These are phyloP conservation scores for Dothidotthia symphoricarpi DNA, from an alignment of 2,329 filamentous ascomycete genomes.

Conservation along the genomic window DNA sequence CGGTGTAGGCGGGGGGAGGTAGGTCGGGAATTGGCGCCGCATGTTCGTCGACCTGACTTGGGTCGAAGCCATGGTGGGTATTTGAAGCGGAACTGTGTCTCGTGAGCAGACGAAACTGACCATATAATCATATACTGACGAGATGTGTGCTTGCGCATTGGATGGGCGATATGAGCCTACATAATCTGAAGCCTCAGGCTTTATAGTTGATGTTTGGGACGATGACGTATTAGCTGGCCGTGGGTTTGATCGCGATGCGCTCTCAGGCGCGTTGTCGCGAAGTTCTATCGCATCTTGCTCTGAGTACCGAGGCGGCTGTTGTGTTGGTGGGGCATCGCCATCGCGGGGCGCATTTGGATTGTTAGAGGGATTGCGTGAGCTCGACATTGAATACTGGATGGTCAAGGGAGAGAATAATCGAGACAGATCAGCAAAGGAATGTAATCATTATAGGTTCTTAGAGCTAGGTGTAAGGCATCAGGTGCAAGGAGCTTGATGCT, in stretches of 20 bases:
- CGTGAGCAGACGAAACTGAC: constrained; percentile 8
- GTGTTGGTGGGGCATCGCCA: constrained; percentile 16
- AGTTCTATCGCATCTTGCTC: constrained; percentile 12
- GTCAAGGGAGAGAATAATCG: constrained; percentile 4
- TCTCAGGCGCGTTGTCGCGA: constrained; percentile 8
- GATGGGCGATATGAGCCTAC: constrained; percentile 28
- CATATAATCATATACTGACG: constrained; percentile 7
- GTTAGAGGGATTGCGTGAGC: constrained; percentile 18
- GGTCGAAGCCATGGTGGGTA: constrained; percentile 15
- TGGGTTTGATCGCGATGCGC: constrained; percentile 5
- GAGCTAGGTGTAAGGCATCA: not conserved
- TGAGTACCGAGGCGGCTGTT: constrained; percentile 16
- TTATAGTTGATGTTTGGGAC: constrained; percentile 10
- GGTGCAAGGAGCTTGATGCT: constrained; percentile 5
- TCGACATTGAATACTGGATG: constrained; percentile 16
- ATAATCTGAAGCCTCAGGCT: constrained; percentile 31
- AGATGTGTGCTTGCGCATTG: constrained; percentile 14
- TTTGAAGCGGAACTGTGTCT: constrained; percentile 11
- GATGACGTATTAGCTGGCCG: constrained; percentile 1
- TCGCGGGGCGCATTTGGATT: constrained; percentile 15
- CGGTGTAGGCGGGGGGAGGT: constrained; percentile 44
- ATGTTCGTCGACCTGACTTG: constrained; percentile 14
- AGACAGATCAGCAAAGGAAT: not conserved
- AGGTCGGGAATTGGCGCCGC: constrained; percentile 16
- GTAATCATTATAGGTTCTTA: not conserved